phyloP scores from a whole-genome alignment of 768 basidiomycete species.

The Neoboletus subvelutipes region DNA sequence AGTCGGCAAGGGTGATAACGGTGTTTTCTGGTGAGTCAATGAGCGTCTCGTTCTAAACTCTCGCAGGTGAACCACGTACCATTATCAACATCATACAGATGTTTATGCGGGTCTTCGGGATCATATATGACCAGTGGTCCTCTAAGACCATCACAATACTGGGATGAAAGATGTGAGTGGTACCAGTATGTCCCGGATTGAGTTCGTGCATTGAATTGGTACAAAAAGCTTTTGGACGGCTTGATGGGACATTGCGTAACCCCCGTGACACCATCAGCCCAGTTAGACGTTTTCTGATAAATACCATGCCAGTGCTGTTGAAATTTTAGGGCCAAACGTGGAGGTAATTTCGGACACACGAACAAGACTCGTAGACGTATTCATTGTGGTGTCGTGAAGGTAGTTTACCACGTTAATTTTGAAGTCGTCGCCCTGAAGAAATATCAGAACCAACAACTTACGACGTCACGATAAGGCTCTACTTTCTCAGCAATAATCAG shows the following conservation, averaged over 20 bases:
- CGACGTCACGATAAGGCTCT: neutral
- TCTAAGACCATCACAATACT: constrained; percentile 35
- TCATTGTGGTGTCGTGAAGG: constrained; percentile 47
- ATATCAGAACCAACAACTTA: neutral
- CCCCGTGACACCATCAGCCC: constrained; percentile 45
- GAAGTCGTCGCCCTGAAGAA: constrained; percentile 37
- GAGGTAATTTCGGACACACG: constrained; percentile 12
- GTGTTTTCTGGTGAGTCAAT: constrained; percentile 31
- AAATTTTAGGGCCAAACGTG: neutral
- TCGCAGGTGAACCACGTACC: constrained; percentile 23
- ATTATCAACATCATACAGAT: constrained; percentile 45
- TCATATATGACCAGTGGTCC: constrained; percentile 42
- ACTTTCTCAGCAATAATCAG: constrained; percentile 42
- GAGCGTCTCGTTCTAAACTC: neutral
- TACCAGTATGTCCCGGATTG: constrained; percentile 37
- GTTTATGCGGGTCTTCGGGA: constrained; percentile 38
- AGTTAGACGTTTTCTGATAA: constrained; percentile 42
- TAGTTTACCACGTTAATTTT: constrained; percentile 45
- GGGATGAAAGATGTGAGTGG: constrained; percentile 39
- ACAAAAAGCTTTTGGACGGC: constrained; percentile 18
- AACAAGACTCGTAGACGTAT: constrained; percentile 51
- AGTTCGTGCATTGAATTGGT: constrained; percentile 18
- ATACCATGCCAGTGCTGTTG: constrained; percentile 58
- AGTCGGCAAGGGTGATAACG: constrained; percentile 42
- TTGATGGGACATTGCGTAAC: constrained; percentile 37